Conservation (phyloP, 2,329 filamentous ascomycete genomes). For the Apiospora aurea region DNA sequence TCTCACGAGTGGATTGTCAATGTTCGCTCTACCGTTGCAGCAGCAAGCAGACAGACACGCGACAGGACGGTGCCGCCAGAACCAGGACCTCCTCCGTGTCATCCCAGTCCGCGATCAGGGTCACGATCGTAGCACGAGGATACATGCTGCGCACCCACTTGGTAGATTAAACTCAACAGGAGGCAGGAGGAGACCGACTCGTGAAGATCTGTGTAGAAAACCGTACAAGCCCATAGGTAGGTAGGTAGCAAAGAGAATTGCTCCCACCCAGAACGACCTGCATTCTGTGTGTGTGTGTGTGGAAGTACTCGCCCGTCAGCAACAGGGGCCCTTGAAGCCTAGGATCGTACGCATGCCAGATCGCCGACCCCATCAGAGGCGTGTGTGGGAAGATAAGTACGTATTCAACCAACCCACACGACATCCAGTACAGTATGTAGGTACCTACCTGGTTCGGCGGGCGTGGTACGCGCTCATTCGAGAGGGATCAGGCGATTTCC, state of each 20-base stretch:
- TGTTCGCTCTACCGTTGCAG: background rate
- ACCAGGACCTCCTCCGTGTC: background rate
- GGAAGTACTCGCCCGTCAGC: conserved; percentile 10
- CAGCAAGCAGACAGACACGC: conserved; percentile 9
- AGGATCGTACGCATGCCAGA: conserved; percentile 24
- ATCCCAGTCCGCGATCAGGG: conserved; percentile 19
- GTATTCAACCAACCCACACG: conserved; percentile 13
- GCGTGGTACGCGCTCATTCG: conserved; percentile 16
- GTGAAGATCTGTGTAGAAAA: conserved; percentile 12
- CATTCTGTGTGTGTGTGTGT: background rate
- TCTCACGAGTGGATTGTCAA: background rate
- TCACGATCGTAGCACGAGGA: conserved; percentile 10
- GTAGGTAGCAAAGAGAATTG: background rate
- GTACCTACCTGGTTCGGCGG: background rate
- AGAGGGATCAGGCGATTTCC: conserved; percentile 19
- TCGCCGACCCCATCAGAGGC: conserved; percentile 21
- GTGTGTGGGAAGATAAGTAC: conserved; percentile 20
- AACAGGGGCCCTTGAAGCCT: conserved; percentile 22
- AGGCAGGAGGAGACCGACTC: conserved; percentile 12
- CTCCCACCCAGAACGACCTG: background rate
- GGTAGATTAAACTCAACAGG: conserved; percentile 14
- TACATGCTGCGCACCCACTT: background rate
- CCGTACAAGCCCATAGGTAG: background rate
- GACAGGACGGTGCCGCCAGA: background rate
- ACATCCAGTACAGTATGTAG: conserved; percentile 3